Conservation (phyloP, 148 eudicot genomes). For the Amaranthus hypochondriacus region DNA sequence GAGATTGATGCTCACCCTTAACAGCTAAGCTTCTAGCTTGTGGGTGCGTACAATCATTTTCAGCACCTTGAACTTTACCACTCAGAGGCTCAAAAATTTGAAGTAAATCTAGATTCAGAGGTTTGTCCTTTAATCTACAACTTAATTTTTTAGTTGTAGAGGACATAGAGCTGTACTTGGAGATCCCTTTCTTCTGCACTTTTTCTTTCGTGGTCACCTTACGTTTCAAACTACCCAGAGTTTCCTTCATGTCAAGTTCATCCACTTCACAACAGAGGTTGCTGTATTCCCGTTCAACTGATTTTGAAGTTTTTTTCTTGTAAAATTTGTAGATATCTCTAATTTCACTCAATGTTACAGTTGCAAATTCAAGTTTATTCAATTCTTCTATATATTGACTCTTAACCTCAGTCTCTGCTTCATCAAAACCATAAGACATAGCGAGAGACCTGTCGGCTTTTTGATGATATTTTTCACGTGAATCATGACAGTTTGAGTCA, state of each 20-base stretch:
- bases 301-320: slow-evolving; percentile 40
- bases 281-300: slow-evolving; percentile 33
- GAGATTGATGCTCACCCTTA: slow-evolving; percentile 1
- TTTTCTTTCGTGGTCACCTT: slow-evolving; percentile 37
- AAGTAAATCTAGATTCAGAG: slow-evolving; percentile 22
- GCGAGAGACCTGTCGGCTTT: slow-evolving; percentile 32
- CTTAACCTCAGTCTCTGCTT: slow-evolving; percentile 27
- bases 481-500: slow-evolving; percentile 21
- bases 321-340: slow-evolving; percentile 38
- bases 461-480: slow-evolving; percentile 14
- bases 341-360: slow-evolving; percentile 50
- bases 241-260: slow-evolving; percentile 49
- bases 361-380: slow-evolving; percentile 28
- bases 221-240: slow-evolving; percentile 52
- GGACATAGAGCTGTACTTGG: slow-evolving; percentile 12
- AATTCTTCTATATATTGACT: slow-evolving; percentile 19
- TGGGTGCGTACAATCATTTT: slow-evolving; percentile 17
- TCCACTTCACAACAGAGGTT: slow-evolving; percentile 36
- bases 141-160: slow-evolving; percentile 10
- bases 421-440: slow-evolving; percentile 15
- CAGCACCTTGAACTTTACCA: slow-evolving; percentile 38
- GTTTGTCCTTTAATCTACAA: slow-evolving; percentile 24
- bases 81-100: slow-evolving; percentile 15
- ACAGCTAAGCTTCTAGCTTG: slow-evolving; percentile 11
- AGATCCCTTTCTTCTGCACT: slow-evolving; percentile 32